These are phyloP conservation scores for Leccinum imitatum DNA, from an alignment of 768 basidiomycete genomes.

Conservation along the genomic window DNA sequence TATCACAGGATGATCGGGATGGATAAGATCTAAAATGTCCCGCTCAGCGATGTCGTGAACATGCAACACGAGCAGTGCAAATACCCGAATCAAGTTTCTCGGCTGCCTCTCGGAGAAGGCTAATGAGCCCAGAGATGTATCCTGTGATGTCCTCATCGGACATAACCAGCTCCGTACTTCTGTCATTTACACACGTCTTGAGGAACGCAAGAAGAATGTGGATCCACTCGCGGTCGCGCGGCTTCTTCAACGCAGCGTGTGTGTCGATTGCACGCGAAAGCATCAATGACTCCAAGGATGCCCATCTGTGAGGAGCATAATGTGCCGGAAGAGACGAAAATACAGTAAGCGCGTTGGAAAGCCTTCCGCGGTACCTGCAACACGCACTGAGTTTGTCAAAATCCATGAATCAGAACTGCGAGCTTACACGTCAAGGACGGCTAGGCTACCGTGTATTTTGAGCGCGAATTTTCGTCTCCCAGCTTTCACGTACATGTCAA, in stretches of 20 bases:
- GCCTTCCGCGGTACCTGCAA: slow-evolving; percentile 64
- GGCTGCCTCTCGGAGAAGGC: slow-evolving; percentile 48
- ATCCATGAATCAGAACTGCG: slow-evolving; percentile 1
- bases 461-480: slow-evolving; percentile 84
- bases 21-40: slow-evolving; percentile 53
- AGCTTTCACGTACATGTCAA: slow-evolving; percentile 82
- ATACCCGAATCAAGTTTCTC: slow-evolving; percentile 56
- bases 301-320: slow-evolving; percentile 81
- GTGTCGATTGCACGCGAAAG: slow-evolving; percentile 71
- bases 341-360: slow-evolving; percentile 61
- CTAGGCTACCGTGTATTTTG: slow-evolving; percentile 81
- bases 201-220: slow-evolving; percentile 76
- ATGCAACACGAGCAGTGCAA: slow-evolving; percentile 3
- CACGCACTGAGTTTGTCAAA: slow-evolving; percentile 8
- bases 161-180: slow-evolving; percentile 52
- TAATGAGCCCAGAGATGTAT: slow-evolving; percentile 54
- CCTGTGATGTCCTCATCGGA: slow-evolving; percentile 48
- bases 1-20: slow-evolving; percentile 69
- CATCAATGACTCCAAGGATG: slow-evolving; percentile 76
- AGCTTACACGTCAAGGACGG: slow-evolving; percentile 87
- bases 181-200: slow-evolving; percentile 59
- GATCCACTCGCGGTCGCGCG: slow-evolving; percentile 77
- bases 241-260: slow-evolving; percentile 54
- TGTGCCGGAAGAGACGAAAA: slow-evolving; percentile 84
- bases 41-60: slow-evolving; percentile 13